Percentiles rank a stretch among this genome's conserved stretches.
These are phyloP conservation scores for Euclidium syriacum DNA, from an alignment of 345 rosid genomes.

Conservation along the genomic window DNA sequence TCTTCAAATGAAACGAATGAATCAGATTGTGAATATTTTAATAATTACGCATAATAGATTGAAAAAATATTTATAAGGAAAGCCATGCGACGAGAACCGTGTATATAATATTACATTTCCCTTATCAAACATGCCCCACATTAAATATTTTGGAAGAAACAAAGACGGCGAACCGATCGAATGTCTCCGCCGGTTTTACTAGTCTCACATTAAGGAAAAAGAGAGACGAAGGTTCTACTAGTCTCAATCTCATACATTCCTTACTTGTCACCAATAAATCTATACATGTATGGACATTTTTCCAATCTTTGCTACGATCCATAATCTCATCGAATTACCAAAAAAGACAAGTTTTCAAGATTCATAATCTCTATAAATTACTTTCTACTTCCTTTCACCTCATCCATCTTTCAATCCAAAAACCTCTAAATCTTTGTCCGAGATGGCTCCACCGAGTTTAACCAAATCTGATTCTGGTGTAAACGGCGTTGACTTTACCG, in stretches of 20 bases:
- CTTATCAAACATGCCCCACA: constrained; percentile 15
- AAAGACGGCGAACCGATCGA: not conserved
- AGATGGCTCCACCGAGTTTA: constrained; percentile 39
- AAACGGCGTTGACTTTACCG: constrained; percentile 26
- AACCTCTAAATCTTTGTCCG: not conserved
- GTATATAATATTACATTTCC: not conserved
- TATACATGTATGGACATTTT: constrained; percentile 6
- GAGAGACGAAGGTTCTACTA: not conserved
- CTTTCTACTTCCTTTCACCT: not conserved
- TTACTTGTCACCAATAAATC: constrained; percentile 2
- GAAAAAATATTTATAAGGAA: no score
- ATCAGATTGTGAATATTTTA: no score
- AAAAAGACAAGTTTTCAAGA: not conserved
- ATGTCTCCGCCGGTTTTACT: no score
- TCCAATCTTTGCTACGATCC: not conserved
- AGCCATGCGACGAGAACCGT: constrained; percentile 6
- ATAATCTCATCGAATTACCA: constrained; percentile 7
- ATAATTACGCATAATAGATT: no score
- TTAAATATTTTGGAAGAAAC: not conserved
- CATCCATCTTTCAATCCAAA: constrained; percentile 5
- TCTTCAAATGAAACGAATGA: no score
- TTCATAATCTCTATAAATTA: constrained; percentile 12
- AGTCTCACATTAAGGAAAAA: not conserved
- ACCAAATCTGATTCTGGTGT: constrained; percentile 27
- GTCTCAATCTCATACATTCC: not conserved